These are phyloP conservation scores for Athelia psychrophila DNA, from an alignment of 1,284 basidiomycete genomes.

Conservation along the genomic window DNA sequence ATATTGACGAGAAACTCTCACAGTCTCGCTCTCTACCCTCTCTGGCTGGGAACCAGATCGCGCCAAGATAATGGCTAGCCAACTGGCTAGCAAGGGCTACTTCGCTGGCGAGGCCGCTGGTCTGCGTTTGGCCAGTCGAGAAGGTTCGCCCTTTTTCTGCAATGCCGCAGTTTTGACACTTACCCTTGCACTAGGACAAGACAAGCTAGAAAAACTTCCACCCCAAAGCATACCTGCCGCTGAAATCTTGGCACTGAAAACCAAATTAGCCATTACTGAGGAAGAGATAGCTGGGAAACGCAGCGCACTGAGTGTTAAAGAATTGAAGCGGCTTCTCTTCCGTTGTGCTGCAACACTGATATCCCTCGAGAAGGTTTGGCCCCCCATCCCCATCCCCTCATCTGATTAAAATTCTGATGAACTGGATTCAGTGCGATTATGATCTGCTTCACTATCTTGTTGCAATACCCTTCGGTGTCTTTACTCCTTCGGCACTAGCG, in stretches of 20 bases:
- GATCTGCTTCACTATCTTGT: constrained; percentile 90
- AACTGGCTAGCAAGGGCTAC: constrained; percentile 84
- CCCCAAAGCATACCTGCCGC: constrained; percentile 52
- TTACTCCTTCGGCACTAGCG: constrained; percentile 83
- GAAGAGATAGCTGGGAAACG: constrained; percentile 70
- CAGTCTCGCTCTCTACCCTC: constrained; percentile 60
- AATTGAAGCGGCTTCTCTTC: constrained; percentile 85
- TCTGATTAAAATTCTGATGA: background rate
- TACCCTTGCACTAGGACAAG: constrained; percentile 33
- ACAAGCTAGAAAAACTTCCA: constrained; percentile 61
- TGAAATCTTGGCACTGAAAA: constrained; percentile 66
- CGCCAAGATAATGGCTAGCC: constrained; percentile 74
- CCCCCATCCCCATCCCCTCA: background rate
- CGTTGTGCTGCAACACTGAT: constrained; percentile 83
- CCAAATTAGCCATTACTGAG: constrained; percentile 67
- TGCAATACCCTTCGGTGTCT: constrained; percentile 84
- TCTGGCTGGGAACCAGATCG: constrained; percentile 69
- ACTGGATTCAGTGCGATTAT: constrained; percentile 69
- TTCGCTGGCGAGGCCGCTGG: constrained; percentile 87
- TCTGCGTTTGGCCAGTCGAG: constrained; percentile 59
- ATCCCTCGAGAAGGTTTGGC: constrained; percentile 60
- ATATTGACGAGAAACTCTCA: constrained; percentile 1
- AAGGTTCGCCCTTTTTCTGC: constrained; percentile 35
- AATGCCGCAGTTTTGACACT: constrained; percentile 10
- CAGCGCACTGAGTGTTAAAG: constrained; percentile 71